Base-by-base conservation (phyloP, 805 yeast species). In the Saturnispora mendoncae region DNA sequence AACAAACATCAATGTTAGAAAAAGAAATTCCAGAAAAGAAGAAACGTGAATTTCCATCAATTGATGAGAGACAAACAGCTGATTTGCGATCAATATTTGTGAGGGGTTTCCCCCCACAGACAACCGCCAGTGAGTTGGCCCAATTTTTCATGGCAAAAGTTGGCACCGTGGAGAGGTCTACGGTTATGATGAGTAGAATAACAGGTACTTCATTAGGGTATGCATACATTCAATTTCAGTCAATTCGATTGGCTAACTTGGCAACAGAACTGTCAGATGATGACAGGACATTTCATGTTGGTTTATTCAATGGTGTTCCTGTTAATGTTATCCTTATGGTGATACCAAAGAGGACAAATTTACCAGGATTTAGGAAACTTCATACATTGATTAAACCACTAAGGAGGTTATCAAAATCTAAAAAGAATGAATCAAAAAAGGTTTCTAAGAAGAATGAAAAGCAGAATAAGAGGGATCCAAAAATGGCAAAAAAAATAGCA, bases 151-250 rank as follows among this genome's bases (percentile, higher is more conserved):
- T 27, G 6, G 70, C 76, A 41, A 56, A 71, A 3, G 76, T 77
- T 36, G 95, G 95, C 1, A 69, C 74, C 6, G 82, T 86, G 41
- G 79, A 82, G 54, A 71, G 95, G 51, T 86, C 85, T 26, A 84
- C 92, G 3, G 84, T 86, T 36, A 62, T 81, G 58, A 67, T 74
- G 43, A 84, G 85, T 62, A 80, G 78, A 58, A 61, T 65, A 51
- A 78, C 92, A 0, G 94, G 94, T 6, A 80, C 74, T 47, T 92
- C 95, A 33, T 81, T 81, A 60, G 95, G 95, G 1, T 84, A 71
- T 62, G 95, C 95, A 2, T 86, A 84, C 58, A 71, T 86, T 47
- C 95, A 86, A 58, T 86, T 84, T 55, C 72, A 78, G n/a, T 82
- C 74, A 53, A 71, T 75, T 10, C 68, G 69, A n/a, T 67, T 71